Evolutionary conservation across 2,329 filamentous ascomycete species (phyloP).

Genomic region (Coniochaeta hoffmannii): DNA sequence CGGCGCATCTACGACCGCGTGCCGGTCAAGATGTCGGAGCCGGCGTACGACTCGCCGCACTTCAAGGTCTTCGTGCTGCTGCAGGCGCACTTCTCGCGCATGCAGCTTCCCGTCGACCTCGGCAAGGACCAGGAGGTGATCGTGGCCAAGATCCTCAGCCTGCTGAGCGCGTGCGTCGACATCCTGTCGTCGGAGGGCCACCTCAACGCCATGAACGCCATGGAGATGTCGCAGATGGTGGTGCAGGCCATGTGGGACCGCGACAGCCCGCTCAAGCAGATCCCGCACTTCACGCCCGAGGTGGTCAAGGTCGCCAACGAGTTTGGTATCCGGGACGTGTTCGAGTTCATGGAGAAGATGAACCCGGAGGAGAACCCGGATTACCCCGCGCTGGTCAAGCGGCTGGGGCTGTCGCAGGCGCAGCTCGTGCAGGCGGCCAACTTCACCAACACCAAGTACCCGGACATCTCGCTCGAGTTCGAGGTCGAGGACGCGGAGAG

Average conservation of each 20-base stretch:
- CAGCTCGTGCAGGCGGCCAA: slow-evolving; percentile 84
- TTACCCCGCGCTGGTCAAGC: slow-evolving; percentile 69
- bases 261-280: slow-evolving; percentile 93
- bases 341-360: slow-evolving; percentile 99
- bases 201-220: slow-evolving; percentile 94
- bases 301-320: slow-evolving; percentile 77
- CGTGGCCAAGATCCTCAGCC: slow-evolving; percentile 73
- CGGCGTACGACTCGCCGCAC: slow-evolving; percentile 84
- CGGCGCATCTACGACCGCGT: slow-evolving; percentile 90
- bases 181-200: slow-evolving; percentile 93
- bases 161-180: slow-evolving; percentile 88
- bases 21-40: slow-evolving; percentile 89
- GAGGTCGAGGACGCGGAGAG: slow-evolving; percentile 74
- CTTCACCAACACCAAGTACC: slow-evolving; percentile 95
- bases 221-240: slow-evolving; percentile 99
- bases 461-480: slow-evolving; percentile 87
- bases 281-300: slow-evolving; percentile 84
- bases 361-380: slow-evolving; percentile 87
- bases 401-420: slow-evolving; percentile 68
- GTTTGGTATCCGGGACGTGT: slow-evolving; percentile 77
- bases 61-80: slow-evolving; percentile 98
- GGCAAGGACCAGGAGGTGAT: slow-evolving; percentile 93
- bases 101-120: slow-evolving; percentile 92
- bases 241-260: slow-evolving; percentile 99
- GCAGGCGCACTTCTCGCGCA: slow-evolving; percentile 93